Evolutionary conservation across 169 alveolate genomes (phyloP).

Genomic region (Plasmodium yoelii): DNA sequence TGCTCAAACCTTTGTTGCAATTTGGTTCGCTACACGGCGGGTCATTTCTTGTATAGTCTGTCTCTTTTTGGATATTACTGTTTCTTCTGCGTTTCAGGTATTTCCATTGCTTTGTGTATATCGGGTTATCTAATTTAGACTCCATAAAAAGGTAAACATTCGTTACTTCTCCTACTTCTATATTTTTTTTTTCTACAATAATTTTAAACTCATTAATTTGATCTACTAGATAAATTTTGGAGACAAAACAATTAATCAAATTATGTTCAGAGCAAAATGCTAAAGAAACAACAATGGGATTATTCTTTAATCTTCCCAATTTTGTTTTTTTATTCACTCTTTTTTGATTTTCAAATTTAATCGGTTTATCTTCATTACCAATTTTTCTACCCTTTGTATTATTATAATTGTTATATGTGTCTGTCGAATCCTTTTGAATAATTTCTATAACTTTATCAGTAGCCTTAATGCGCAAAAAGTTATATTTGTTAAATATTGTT

Average conservation of each 20-base stretch:
- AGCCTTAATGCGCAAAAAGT: constrained; percentile 1
- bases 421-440: not conserved
- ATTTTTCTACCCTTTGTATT: not conserved
- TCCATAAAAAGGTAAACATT: not conserved
- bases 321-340: no score
- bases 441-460: not conserved
- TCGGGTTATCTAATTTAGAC: not conserved
- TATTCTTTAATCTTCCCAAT: no score
- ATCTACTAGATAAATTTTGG: not conserved
- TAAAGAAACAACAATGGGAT: not conserved
- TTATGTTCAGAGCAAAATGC: not conserved
- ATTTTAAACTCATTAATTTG: not conserved
- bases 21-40: no score
- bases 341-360: no score
- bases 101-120: no score
- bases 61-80: no score
- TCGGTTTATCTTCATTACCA: not conserved
- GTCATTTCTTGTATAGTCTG: no score
- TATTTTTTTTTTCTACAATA: not conserved
- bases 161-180: not conserved
- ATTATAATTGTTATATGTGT: no score
- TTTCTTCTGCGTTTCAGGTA: no score
- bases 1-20: no score
- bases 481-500: constrained; percentile 4
- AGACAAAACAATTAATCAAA: not conserved